Conservation (phyloP, 1,139 yeast species). For the Kazachstania sp. region DNA sequence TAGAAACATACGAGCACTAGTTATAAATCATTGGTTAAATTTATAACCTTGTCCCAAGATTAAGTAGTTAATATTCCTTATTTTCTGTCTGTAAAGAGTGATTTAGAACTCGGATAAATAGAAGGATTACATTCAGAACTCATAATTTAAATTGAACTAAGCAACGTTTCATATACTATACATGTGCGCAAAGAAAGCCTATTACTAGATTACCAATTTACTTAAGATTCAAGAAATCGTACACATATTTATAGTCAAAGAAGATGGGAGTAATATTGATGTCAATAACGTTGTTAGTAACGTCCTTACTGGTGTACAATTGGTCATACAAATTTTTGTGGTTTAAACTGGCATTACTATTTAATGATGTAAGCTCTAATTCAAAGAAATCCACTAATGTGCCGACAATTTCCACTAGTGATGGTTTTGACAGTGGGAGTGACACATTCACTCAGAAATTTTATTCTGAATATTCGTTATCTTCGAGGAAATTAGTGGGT, state of each 20-base stretch:
- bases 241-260: neutral
- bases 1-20: too few species aligned
- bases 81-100: too few species aligned
- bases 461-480: constrained; percentile 25
- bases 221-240: too few species aligned
- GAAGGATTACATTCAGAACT: too few species aligned
- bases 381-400: constrained; percentile 1
- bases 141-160: too few species aligned
- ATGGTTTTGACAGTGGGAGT: constrained; percentile 3
- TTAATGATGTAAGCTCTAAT: constrained; percentile 8
- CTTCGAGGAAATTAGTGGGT: constrained; percentile 18
- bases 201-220: too few species aligned
- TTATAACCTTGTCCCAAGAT: too few species aligned
- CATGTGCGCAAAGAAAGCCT: too few species aligned
- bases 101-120: too few species aligned
- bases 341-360: constrained; percentile 14
- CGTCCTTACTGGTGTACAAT: constrained; percentile 12
- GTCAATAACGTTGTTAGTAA: constrained; percentile 9
- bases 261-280: constrained; percentile 14
- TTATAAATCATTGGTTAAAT: too few species aligned
- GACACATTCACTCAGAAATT: constrained; percentile 22
- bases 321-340: constrained; percentile 14
- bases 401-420: constrained; percentile 5
- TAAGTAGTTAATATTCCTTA: too few species aligned
- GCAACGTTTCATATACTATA: too few species aligned